Percentiles rank a stretch among this genome's conserved stretches.
Evolutionary conservation across 2,329 filamentous ascomycete genomes (phyloP).

Genomic region (Chaetothyriales sp.): DNA sequence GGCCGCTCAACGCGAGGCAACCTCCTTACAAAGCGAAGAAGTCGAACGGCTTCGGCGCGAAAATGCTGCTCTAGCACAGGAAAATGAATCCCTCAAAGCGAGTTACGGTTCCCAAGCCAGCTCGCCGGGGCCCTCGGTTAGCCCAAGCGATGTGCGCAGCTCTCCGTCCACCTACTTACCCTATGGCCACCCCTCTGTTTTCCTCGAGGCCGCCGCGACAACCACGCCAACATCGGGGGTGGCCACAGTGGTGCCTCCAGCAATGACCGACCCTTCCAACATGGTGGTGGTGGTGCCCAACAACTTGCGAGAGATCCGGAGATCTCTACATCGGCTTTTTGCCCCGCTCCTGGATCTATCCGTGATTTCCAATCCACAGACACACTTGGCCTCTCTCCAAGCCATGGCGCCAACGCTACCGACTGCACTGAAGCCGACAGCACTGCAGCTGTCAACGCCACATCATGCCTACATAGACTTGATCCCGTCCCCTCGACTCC

Average conservation of each 20-base stretch:
- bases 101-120: conserved; percentile 24
- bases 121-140: conserved; percentile 16
- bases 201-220: conserved; percentile 7
- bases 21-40: conserved; percentile 27
- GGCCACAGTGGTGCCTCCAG: conserved; percentile 2
- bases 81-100: conserved; percentile 28
- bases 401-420: conserved; percentile 24
- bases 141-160: conserved; percentile 15
- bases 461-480: conserved; percentile 32
- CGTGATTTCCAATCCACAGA: conserved; percentile 23
- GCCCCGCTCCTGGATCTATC: conserved; percentile 25
- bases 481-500: conserved; percentile 28
- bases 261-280: conserved; percentile 10
- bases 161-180: conserved; percentile 15
- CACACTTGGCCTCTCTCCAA: conserved; percentile 23
- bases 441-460: conserved; percentile 27
- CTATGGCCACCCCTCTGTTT: conserved; percentile 10
- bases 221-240: conserved; percentile 2
- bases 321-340: conserved; percentile 25
- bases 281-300: conserved; percentile 22
- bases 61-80: conserved; percentile 27
- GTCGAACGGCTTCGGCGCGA: conserved; percentile 29
- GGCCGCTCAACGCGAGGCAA: conserved; percentile 29
- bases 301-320: conserved; percentile 25
- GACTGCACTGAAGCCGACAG: conserved; percentile 24